A percentile compares a stretch with the other conserved stretches of the same genome.
These are phyloP conservation scores for Tilletia indica DNA, from an alignment of 1,284 basidiomycete species.

Conservation along the genomic window DNA sequence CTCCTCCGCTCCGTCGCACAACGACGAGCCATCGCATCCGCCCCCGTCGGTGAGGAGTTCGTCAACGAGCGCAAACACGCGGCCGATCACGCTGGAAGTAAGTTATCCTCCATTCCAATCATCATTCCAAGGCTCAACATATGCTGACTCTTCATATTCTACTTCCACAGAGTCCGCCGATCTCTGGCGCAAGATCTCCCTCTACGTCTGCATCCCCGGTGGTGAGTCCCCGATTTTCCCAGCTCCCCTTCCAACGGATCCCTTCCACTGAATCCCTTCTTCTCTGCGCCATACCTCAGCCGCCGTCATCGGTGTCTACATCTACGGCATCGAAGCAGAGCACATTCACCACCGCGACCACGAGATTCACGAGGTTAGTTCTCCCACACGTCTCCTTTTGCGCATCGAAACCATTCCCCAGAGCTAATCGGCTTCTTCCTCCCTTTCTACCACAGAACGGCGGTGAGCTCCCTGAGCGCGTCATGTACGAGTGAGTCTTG, in stretches of 20 bases:
- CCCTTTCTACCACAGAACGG: slow-evolving; percentile 25
- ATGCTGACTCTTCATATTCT: background rate
- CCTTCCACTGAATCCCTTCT: background rate
- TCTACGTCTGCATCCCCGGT: slow-evolving; percentile 47
- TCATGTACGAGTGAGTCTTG: slow-evolving; percentile 38
- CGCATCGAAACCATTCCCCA: background rate
- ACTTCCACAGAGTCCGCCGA: slow-evolving; percentile 39
- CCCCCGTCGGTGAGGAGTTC: slow-evolving; percentile 36
- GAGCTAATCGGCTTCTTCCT: background rate
- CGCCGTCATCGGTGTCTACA: slow-evolving; percentile 47
- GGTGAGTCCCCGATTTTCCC: slow-evolving; percentile 26
- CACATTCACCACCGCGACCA: slow-evolving; percentile 47
- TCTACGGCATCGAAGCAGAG: slow-evolving; percentile 50
- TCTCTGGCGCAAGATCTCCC: slow-evolving; percentile 48
- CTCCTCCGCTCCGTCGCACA: background rate
- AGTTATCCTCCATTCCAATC: slow-evolving; percentile 24
- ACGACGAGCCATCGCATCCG: slow-evolving; percentile 1
- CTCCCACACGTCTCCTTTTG: background rate
- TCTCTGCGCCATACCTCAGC: slow-evolving; percentile 21
- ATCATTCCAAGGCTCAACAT: background rate
- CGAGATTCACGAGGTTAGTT: slow-evolving; percentile 39
- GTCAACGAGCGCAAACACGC: slow-evolving; percentile 37
- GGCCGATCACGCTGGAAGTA: slow-evolving; percentile 48
- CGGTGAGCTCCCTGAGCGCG: slow-evolving; percentile 42
- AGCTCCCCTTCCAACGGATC: background rate